These are phyloP conservation scores for Harrya chromipes DNA, from an alignment of 768 basidiomycete species.

Conservation along the genomic window DNA sequence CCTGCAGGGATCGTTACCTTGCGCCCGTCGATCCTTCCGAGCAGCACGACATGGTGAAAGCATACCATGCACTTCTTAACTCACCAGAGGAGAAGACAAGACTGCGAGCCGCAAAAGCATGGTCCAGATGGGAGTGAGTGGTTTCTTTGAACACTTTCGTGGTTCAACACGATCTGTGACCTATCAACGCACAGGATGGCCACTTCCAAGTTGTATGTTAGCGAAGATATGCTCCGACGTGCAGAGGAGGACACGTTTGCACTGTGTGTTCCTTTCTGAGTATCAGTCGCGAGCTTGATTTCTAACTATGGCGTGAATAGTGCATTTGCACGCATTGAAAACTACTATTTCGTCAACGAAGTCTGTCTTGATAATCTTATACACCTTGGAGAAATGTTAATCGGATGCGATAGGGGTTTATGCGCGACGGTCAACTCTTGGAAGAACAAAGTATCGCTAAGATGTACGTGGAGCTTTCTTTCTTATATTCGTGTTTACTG, in stretches of 20 bases:
- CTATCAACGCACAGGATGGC: slow-evolving; percentile 56
- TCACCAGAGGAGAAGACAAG: slow-evolving; percentile 65
- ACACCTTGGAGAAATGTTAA: slow-evolving; percentile 6
- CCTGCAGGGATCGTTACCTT: slow-evolving; percentile 74
- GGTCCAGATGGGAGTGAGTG: slow-evolving; percentile 89
- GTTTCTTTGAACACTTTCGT: not conserved
- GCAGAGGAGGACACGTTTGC: slow-evolving; percentile 75
- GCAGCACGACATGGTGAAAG: slow-evolving; percentile 74
- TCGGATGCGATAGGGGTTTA: slow-evolving; percentile 57
- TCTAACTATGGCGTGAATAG: slow-evolving; percentile 35
- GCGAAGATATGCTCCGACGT: slow-evolving; percentile 61
- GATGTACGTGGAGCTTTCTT: slow-evolving; percentile 50
- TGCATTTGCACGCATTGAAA: slow-evolving; percentile 85
- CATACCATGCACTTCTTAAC: slow-evolving; percentile 80
- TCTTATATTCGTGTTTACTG: slow-evolving; percentile 4
- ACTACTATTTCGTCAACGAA: slow-evolving; percentile 86
- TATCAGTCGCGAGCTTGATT: slow-evolving; percentile 2
- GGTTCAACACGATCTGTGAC: not conserved
- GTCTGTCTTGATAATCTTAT: slow-evolving; percentile 35
- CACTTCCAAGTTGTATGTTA: slow-evolving; percentile 72
- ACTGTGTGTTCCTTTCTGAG: slow-evolving; percentile 44
- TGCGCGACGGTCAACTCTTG: slow-evolving; percentile 85
- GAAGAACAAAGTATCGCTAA: slow-evolving; percentile 83
- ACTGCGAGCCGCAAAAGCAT: slow-evolving; percentile 72
- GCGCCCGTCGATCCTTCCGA: slow-evolving; percentile 78